A percentile compares a stretch with the other conserved stretches of the same genome.
Conservation (phyloP, 2,329 filamentous ascomycete genomes). For the Alternaria postmessia region DNA sequence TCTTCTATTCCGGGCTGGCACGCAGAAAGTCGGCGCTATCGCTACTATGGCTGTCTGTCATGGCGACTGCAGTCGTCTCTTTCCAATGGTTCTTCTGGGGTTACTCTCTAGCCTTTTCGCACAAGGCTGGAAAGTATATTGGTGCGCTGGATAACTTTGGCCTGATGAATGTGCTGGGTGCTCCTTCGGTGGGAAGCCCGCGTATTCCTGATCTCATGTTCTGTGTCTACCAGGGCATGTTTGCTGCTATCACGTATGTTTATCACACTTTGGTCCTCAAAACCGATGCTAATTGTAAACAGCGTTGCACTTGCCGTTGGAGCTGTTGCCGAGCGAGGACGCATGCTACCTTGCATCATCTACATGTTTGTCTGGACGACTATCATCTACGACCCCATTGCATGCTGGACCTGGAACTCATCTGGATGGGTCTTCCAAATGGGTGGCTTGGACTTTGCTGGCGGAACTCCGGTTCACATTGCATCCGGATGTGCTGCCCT, state of each 20-base stretch:
- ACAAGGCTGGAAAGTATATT: slow-evolving; percentile 77
- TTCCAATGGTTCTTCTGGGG: slow-evolving; percentile 99
- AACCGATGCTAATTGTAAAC: slow-evolving; percentile 17
- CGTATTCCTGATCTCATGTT: slow-evolving; percentile 85
- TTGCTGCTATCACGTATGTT: slow-evolving; percentile 85
- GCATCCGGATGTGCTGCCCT: slow-evolving; percentile 82
- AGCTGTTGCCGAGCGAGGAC: slow-evolving; percentile 84
- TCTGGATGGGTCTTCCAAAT: slow-evolving; percentile 80
- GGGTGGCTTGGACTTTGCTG: slow-evolving; percentile 87
- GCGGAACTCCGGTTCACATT: slow-evolving; percentile 90
- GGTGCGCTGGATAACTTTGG: slow-evolving; percentile 83
- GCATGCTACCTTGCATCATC: slow-evolving; percentile 86
- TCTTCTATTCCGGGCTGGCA: slow-evolving; percentile 92
- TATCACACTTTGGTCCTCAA: background rate
- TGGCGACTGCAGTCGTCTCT: slow-evolving; percentile 78
- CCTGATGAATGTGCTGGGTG: slow-evolving; percentile 76
- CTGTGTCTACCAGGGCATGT: slow-evolving; percentile 88
- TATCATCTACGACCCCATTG: slow-evolving; percentile 88
- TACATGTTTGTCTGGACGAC: slow-evolving; percentile 96
- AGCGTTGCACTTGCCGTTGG: slow-evolving; percentile 84
- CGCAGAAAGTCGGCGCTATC: slow-evolving; percentile 88
- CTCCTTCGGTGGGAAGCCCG: slow-evolving; percentile 75
- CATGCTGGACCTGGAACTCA: slow-evolving; percentile 94
- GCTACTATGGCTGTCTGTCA: slow-evolving; percentile 84
- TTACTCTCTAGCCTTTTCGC: slow-evolving; percentile 83